Evolutionary conservation across 2,329 filamentous ascomycete genomes (phyloP).

Genomic region (Sporothrix pseudoabietina): DNA sequence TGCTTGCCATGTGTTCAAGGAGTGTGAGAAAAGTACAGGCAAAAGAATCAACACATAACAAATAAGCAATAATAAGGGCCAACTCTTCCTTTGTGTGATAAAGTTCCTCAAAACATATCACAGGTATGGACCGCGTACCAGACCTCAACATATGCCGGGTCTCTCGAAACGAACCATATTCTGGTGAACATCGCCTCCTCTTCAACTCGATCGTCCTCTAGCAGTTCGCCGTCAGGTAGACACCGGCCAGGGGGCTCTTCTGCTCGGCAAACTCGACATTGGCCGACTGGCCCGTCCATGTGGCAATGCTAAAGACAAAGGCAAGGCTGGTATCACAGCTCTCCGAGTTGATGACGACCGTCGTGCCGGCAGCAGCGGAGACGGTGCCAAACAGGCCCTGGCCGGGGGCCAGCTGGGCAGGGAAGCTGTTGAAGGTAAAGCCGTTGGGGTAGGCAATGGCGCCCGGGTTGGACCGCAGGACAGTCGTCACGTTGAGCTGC

Average conservation of each 20-base stretch:
- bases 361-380: slow-evolving; percentile 14
- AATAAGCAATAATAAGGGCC: not conserved
- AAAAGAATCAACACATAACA: not conserved
- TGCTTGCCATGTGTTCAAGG: not conserved
- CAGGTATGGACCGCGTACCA: not conserved
- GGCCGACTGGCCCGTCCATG: slow-evolving; percentile 28
- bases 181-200: not conserved
- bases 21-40: not conserved
- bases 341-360: slow-evolving; percentile 29
- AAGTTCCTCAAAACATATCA: too few relatives aligned
- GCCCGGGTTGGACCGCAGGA: slow-evolving; percentile 22
- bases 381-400: slow-evolving; percentile 30
- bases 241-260: slow-evolving; percentile 24
- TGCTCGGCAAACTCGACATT: slow-evolving; percentile 19
- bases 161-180: not conserved
- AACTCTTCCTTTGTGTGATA: too few relatives aligned
- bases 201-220: not conserved
- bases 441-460: slow-evolving; percentile 28
- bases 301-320: slow-evolving; percentile 27
- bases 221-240: slow-evolving; percentile 30
- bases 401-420: slow-evolving; percentile 17
- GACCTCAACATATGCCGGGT: not conserved
- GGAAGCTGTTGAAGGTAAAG: slow-evolving; percentile 20
- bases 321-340: slow-evolving; percentile 27
- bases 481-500: slow-evolving; percentile 29